phyloP scores from a whole-genome alignment of 805 yeast genomes.

The Metschnikowia cubensis region DNA sequence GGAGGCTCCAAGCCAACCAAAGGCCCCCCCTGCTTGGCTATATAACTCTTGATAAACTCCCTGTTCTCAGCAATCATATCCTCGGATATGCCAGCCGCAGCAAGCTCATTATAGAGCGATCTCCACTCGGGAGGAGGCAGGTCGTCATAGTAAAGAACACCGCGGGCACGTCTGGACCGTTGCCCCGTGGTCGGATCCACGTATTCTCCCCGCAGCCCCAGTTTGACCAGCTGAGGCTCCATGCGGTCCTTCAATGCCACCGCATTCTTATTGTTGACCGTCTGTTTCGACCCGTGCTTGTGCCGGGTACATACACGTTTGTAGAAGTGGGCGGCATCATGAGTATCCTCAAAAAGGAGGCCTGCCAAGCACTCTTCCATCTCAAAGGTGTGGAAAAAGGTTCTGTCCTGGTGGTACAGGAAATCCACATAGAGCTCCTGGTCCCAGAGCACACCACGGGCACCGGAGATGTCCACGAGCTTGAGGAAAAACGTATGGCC shows the following conservation, averaged over 20 bases:
- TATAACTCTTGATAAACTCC: constrained; percentile 76
- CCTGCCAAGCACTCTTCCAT: constrained; percentile 87
- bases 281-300: constrained; percentile 83
- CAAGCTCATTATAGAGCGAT: constrained; percentile 65
- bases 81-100: constrained; percentile 74
- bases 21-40: constrained; percentile 70
- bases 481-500: constrained; percentile 93
- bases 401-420: constrained; percentile 87
- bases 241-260: constrained; percentile 62
- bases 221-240: constrained; percentile 21
- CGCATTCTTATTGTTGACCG: constrained; percentile 83
- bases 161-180: constrained; percentile 52
- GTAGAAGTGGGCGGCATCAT: constrained; percentile 80
- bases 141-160: constrained; percentile 68
- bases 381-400: constrained; percentile 93
- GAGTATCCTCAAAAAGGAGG: constrained; percentile 79
- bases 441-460: constrained; percentile 92
- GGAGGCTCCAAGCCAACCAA: constrained; percentile 84
- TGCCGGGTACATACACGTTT: constrained; percentile 72
- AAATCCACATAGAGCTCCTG: constrained; percentile 89
- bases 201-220: constrained; percentile 67
- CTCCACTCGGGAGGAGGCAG: constrained; percentile 86
- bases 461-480: constrained; percentile 77
- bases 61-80: constrained; percentile 87
- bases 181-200: constrained; percentile 47